Evolutionary conservation across 768 basidiomycete species (phyloP).

Genomic region (Pleurotus pulmonarius): DNA sequence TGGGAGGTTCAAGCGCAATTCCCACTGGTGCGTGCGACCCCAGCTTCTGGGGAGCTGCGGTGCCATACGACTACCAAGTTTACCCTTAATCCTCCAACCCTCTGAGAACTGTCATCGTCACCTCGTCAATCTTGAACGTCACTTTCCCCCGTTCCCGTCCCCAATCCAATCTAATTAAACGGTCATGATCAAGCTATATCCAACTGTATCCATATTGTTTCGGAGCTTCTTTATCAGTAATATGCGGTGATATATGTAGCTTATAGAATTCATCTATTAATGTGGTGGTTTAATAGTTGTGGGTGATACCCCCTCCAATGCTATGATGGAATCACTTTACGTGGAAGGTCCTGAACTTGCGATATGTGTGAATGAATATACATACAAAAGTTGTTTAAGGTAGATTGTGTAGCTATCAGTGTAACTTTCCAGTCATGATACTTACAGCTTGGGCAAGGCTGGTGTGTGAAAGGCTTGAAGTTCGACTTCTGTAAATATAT

Average conservation of each 20-base stretch:
- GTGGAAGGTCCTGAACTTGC: too few species aligned
- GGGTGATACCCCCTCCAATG: too few species aligned
- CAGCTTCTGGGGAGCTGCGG: slow-evolving; percentile 62
- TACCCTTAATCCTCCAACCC: slow-evolving; percentile 24
- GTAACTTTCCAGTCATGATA: too few species aligned
- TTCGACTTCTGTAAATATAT: slow-evolving; percentile 57
- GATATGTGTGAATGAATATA: neutral
- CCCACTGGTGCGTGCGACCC: slow-evolving; percentile 58
- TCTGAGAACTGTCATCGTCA: slow-evolving; percentile 20
- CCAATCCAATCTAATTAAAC: too few species aligned
- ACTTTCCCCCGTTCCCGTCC: neutral
- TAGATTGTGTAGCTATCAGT: too few species aligned
- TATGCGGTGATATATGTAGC: neutral
- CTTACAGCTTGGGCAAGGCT: slow-evolving; percentile 25
- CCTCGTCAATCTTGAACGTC: neutral
- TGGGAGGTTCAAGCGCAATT: slow-evolving; percentile 56
- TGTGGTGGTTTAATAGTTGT: too few species aligned
- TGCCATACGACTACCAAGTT: slow-evolving; percentile 72
- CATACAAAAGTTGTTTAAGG: neutral
- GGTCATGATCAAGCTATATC: neutral
- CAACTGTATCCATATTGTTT: neutral
- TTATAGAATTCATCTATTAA: neutral
- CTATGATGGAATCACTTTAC: too few species aligned
- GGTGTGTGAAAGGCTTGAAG: slow-evolving; percentile 21
- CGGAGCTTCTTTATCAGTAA: neutral